Base-by-base conservation (phyloP, 73 alveolate genomes). In the Loxodes magnus region DNA sequence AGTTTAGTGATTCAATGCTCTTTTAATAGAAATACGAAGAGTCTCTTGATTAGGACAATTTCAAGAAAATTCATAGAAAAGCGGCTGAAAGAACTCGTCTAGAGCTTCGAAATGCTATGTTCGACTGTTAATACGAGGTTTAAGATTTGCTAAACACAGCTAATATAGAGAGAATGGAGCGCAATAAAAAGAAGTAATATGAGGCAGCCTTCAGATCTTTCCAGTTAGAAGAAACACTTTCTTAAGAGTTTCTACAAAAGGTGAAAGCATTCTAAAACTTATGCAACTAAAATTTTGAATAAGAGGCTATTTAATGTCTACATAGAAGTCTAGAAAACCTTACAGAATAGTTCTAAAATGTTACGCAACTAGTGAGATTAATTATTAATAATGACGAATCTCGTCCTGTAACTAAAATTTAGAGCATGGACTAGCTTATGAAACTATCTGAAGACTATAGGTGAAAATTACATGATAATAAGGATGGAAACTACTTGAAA, bases 21-120 rank as follows among this genome's bases (percentile, higher is more conserved):
- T 71, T 71, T 38, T 28, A 50, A 33, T 12, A 36, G 3, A 5
- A 36, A 29, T 71, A 36, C 35, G 24, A 21, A 14, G 4, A 24
- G 0, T 51, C 79, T 23, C 22, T 50, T 17, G 3, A 52, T 4
- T 50, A 38, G 28, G 75, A 64, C 17, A 39, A 51, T 39, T 64
- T 53, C 56, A 12, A 64, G 16, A 51, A 33, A 29, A 35, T 63
- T 5, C 73, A 71, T 39, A 64, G 69, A 30, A 21, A 34, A 0
- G 35, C 34, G 48, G 52, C 72, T 12, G 37, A 44, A 0, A 73
- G 65, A 2, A 56, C 72, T 1, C 29, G 63, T 20, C 63, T 77
- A 65, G 86, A 71, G 43, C 58, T 71, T 21, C 39, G 74, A 21
- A 71, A 71, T 57, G 28, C 64, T 19, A 59, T 63, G 74, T 71